Evolutionary conservation across 2,329 filamentous ascomycete genomes (phyloP).

Genomic region (Colletotrichum sublineola): DNA sequence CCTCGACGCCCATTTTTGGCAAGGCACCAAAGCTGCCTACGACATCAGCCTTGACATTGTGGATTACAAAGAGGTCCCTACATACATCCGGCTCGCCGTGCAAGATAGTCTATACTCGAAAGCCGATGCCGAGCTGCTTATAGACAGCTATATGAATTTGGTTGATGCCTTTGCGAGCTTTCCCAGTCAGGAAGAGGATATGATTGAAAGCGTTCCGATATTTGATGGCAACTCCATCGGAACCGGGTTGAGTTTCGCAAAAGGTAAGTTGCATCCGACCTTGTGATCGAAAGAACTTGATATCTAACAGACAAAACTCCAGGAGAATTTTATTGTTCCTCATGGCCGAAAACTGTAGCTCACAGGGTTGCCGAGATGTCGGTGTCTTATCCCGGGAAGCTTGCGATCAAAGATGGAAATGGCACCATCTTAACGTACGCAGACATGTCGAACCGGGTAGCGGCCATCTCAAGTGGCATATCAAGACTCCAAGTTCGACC

Average conservation of each 20-base stretch:
- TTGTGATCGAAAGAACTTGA: neutral
- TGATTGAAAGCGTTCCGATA: neutral
- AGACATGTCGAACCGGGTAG: neutral
- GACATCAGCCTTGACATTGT: slow-evolving; percentile 8
- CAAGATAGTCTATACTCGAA: neutral
- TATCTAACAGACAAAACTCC: neutral
- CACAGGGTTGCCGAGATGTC: neutral
- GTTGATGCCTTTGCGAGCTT: neutral
- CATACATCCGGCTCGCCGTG: neutral
- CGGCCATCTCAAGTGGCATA: neutral
- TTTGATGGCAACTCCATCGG: neutral
- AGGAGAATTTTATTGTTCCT: neutral
- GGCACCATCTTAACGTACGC: neutral
- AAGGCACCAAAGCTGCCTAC: neutral
- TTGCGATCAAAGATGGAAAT: neutral
- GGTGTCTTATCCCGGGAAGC: neutral
- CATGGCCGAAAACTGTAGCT: neutral
- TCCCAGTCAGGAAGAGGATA: neutral
- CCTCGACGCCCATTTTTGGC: neutral
- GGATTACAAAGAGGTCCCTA: neutral
- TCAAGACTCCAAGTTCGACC: slow-evolving; percentile 27
- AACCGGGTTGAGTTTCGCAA: neutral
- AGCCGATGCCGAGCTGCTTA: neutral
- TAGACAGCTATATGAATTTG: neutral
- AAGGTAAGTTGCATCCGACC: neutral